Percentiles rank a stretch among this genome's conserved stretches.
These are phyloP conservation scores for Ascochyta koolunga DNA, from an alignment of 2,329 filamentous ascomycete species.

Conservation along the genomic window DNA sequence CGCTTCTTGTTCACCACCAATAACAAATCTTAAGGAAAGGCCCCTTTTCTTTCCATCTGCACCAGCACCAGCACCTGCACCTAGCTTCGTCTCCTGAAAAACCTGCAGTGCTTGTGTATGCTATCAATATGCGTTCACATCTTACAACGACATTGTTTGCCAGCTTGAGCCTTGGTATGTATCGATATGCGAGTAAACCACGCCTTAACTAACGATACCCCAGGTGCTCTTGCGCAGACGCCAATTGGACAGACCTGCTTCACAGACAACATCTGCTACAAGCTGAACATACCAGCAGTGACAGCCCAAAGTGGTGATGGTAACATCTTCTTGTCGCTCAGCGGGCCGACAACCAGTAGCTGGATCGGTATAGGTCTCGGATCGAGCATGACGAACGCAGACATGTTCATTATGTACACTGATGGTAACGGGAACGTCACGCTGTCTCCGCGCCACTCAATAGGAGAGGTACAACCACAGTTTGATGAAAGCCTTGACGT, in stretches of 20 bases:
- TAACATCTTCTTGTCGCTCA: constrained; percentile 64
- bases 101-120: not conserved
- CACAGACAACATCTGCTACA: constrained; percentile 55
- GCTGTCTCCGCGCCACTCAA: constrained; percentile 62
- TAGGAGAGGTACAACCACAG: constrained; percentile 56
- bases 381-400: constrained; percentile 59
- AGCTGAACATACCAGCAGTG: constrained; percentile 60
- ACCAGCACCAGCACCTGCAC: not conserved
- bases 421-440: constrained; percentile 62
- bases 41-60: not conserved
- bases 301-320: constrained; percentile 58
- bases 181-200: not conserved
- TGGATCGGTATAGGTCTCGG: constrained; percentile 68
- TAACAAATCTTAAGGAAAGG: not conserved
- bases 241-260: constrained; percentile 18
- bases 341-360: constrained; percentile 58
- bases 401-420: constrained; percentile 69
- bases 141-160: not conserved
- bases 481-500: constrained; percentile 53
- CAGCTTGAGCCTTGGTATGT: constrained; percentile 5
- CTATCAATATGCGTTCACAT: not conserved
- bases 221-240: constrained; percentile 10
- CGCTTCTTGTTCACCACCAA: not conserved
- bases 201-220: not conserved
- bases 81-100: not conserved